Percentiles rank a stretch among this genome's conserved stretches.
phyloP scores from a whole-genome alignment of 2,329 filamentous ascomycete genomes.

The Pseudocercospora eumusae region DNA sequence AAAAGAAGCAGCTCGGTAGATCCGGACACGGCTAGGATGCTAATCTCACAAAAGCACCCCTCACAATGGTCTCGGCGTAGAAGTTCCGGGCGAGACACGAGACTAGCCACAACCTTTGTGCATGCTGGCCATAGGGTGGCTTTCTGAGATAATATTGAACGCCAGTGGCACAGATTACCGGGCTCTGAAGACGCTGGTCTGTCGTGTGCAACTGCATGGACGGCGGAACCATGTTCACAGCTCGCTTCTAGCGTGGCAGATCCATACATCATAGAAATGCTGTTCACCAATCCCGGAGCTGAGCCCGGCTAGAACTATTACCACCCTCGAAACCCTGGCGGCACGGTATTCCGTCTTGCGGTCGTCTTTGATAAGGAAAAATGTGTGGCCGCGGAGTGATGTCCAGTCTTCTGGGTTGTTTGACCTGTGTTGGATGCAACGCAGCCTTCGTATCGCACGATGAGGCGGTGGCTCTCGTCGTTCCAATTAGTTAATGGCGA shows the following conservation, averaged over 20 bases:
- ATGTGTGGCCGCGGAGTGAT: background rate
- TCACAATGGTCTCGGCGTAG: background rate
- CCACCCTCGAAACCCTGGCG: background rate
- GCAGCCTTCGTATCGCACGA: background rate
- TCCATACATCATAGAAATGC: background rate
- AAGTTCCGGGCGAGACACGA: background rate
- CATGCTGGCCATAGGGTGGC: background rate
- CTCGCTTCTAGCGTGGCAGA: background rate
- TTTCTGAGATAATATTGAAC: background rate
- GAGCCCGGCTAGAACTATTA: background rate
- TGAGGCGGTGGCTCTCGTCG: background rate
- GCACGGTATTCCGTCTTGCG: background rate
- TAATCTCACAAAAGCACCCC: background rate
- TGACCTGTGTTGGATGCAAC: background rate
- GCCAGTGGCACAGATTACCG: background rate
- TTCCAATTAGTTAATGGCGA: background rate
- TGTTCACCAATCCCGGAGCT: background rate
- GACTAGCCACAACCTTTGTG: background rate
- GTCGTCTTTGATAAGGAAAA: background rate
- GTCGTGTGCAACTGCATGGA: background rate
- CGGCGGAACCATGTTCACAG: background rate
- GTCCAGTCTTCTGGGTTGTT: background rate
- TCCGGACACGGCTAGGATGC: background rate
- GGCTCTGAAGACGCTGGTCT: background rate
- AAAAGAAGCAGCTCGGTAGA: conserved; percentile 6